A percentile compares a stretch with the other conserved stretches of the same genome.
Conservation (phyloP, 2,329 filamentous ascomycete genomes). For the Teratosphaeria destructans region DNA sequence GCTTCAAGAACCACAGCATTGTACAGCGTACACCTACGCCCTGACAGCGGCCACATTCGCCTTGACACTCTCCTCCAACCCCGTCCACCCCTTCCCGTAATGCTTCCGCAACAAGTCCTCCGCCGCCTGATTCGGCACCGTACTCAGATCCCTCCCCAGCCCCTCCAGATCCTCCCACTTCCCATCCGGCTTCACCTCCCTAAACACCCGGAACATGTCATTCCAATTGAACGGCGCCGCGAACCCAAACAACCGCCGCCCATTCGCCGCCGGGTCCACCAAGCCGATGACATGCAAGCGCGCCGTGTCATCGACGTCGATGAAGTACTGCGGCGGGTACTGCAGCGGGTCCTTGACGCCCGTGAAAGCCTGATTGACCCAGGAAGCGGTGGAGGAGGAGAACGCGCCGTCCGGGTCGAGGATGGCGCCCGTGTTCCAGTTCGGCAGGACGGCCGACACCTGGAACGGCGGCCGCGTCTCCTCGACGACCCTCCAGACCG, state of each 20-base stretch:
- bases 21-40: neutral
- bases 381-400: neutral
- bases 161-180: constrained; percentile 10
- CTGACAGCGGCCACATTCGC: constrained; percentile 9
- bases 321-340: constrained; percentile 23
- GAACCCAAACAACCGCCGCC: constrained; percentile 46
- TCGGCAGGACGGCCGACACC: constrained; percentile 29
- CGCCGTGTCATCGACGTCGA: constrained; percentile 41
- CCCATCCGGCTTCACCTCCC: constrained; percentile 29
- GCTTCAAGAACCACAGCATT: neutral
- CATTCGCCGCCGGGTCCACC: constrained; percentile 34
- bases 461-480: constrained; percentile 35
- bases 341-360: constrained; percentile 5
- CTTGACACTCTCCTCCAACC: constrained; percentile 17
- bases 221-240: constrained; percentile 40
- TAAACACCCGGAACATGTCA: constrained; percentile 29
- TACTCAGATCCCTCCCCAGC: constrained; percentile 14
- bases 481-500: constrained; percentile 37
- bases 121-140: constrained; percentile 18
- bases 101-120: constrained; percentile 21
- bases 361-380: constrained; percentile 7
- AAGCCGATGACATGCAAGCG: constrained; percentile 44
- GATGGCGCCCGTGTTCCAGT: constrained; percentile 13
- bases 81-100: constrained; percentile 17
- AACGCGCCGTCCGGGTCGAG: constrained; percentile 4